phyloP scores from a whole-genome alignment of 1,284 basidiomycete species.

The Lignosus rhinocerotis region DNA sequence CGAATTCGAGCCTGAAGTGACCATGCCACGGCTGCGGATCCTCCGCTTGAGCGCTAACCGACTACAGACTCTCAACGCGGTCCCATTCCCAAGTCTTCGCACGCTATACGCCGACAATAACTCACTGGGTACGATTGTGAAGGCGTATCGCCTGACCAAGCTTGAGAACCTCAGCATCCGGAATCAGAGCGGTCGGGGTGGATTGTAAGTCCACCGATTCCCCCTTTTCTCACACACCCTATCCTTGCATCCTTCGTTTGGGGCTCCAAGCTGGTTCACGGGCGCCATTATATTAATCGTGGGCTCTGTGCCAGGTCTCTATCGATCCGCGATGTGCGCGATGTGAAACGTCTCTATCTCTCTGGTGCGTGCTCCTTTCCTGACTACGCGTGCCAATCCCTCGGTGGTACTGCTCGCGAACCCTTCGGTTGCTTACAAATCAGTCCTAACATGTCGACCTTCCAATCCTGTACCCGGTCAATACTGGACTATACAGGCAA shows the following conservation, averaged over 20 bases:
- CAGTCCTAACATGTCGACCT: conserved; percentile 7
- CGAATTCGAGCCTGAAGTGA: conserved; percentile 49
- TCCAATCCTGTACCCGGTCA: conserved; percentile 4
- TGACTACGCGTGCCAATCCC: conserved; percentile 7
- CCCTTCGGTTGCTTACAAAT: conserved; percentile 20
- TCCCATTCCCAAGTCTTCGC: conserved; percentile 71
- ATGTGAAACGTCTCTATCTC: conserved; percentile 91
- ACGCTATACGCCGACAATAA: conserved; percentile 95
- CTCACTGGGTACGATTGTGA: conserved; percentile 54
- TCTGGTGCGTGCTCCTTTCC: conserved; percentile 65
- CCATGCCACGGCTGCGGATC: conserved; percentile 75
- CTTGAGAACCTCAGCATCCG: conserved; percentile 91
- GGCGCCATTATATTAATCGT: neutral
- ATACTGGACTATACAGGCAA: conserved; percentile 40
- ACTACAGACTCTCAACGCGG: conserved; percentile 69
- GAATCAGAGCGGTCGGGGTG: conserved; percentile 73
- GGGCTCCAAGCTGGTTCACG: neutral
- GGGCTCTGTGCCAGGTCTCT: conserved; percentile 32
- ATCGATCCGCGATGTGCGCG: conserved; percentile 75
- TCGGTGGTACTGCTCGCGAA: conserved; percentile 7
- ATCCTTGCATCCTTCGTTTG: neutral
- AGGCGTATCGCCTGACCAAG: conserved; percentile 58
- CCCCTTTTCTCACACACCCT: conserved; percentile 4
- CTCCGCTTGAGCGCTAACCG: conserved; percentile 86
- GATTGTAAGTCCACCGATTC: conserved; percentile 57